Base-by-base conservation (phyloP, 2,329 filamentous ascomycete species). In the Pseudocercospora cruenta region DNA sequence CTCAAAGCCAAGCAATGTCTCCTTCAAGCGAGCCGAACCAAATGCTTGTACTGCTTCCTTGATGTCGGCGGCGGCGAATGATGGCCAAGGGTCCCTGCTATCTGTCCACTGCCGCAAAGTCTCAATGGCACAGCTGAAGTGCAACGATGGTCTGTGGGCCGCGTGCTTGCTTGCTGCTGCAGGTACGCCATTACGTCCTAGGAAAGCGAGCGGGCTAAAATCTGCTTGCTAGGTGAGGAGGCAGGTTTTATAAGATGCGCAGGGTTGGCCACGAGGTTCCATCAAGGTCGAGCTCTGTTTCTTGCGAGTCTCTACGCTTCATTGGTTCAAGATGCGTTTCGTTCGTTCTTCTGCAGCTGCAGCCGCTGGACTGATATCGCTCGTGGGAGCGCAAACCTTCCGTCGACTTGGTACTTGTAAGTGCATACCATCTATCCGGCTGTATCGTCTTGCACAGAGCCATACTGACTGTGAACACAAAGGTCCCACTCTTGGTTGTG, bases 401-500 rank as follows among this genome's bases (percentile, higher is more conserved):
- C 84, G 85, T 72, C 80, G 86, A 63, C 78, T 87, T 21, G 86
- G 85, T 70, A 80, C 83, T 61, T 88, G 86, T 73, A 47, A 59
- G 60, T 51, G 47, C 21, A 22, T 22, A 12, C 21, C 1, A 28
- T 36, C 2, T 36, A 33, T 51, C 19, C 21, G 31, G 33, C 4
- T 21, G 36, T 51, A 19, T 2, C n/a, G 36, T 24, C 19, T 75
- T 63, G 84, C 84, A 39, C 84, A 87, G 76, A 84, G 83, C n/a
- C 36, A 28, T 86, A 83, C 74, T 84, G 84, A 72, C 80, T 85
- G 63, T 78, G 87, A 51, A 28, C 85, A 84, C 68, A 80, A 82
- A 62, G 87, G 86, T 73, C 86, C 86, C 33, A 82, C 81, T 4
- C 76, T 88, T 62, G 86, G 85, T 74, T 80, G 69, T 74, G 80